Percentiles rank a stretch among this genome's conserved stretches.
These are phyloP conservation scores for Schwanniomyces vanrijiae DNA, from an alignment of 805 yeast genomes.

Conservation along the genomic window DNA sequence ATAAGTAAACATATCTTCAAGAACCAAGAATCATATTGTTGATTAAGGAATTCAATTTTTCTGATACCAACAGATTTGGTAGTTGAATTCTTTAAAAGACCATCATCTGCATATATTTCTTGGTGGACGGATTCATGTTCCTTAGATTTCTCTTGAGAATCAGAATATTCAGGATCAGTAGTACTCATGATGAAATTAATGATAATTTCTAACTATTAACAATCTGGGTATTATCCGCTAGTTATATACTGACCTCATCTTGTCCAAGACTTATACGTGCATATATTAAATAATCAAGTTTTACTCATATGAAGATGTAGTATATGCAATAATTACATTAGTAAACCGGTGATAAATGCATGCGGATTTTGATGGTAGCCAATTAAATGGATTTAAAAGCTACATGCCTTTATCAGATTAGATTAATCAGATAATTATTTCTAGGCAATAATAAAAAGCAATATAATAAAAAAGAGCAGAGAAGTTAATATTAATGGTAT, in stretches of 20 bases:
- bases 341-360: background rate
- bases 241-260: background rate
- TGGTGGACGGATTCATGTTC: background rate
- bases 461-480: too few relatives aligned
- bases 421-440: background rate
- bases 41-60: constrained; percentile 54
- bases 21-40: constrained; percentile 40
- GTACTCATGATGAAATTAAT: background rate
- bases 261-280: background rate
- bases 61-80: constrained; percentile 50
- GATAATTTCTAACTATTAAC: background rate
- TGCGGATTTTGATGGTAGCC: background rate
- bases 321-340: background rate
- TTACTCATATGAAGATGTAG: background rate
- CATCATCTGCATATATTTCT: background rate
- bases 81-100: background rate
- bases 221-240: background rate
- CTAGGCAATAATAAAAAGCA: background rate
- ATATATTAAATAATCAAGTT: background rate
- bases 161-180: background rate
- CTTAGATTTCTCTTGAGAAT: background rate
- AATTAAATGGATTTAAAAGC: background rate
- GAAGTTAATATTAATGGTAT: too few relatives aligned
- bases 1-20: constrained; percentile 46
- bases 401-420: background rate